Evolutionary conservation across 2,329 filamentous ascomycete genomes (phyloP).

Genomic region (Diaporthe aspalathi): DNA sequence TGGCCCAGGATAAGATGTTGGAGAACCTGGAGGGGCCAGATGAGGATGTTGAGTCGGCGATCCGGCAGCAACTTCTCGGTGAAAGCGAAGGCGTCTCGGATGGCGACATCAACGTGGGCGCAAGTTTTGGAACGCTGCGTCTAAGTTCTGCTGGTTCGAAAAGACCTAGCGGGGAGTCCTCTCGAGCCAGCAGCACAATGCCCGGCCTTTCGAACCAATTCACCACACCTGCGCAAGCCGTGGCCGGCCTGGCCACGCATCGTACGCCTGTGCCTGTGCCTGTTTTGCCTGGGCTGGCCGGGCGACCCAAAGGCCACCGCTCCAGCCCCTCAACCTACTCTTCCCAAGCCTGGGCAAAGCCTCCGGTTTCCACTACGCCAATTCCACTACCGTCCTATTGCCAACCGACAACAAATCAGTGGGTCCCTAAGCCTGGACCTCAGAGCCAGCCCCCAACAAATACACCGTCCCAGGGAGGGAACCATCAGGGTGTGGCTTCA

Average conservation of each 20-base stretch:
- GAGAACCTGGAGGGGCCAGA: constrained; percentile 33
- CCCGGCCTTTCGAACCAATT: not conserved
- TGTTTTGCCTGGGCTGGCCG: not conserved
- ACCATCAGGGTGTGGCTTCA: not conserved
- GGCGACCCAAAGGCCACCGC: too few relatives aligned
- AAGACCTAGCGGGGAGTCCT: constrained; percentile 23
- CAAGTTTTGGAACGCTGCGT: not conserved
- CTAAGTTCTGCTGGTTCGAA: not conserved
- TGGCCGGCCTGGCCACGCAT: not conserved
- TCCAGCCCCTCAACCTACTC: not conserved
- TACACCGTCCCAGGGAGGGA: not conserved
- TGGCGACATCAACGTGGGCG: constrained; percentile 7
- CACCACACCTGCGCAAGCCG: not conserved
- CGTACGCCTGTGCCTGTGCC: not conserved
- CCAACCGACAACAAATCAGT: not conserved
- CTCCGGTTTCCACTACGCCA: constrained; percentile 20
- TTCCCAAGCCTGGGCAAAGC: not conserved
- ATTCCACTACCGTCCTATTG: constrained; percentile 23
- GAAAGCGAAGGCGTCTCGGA: constrained; percentile 36
- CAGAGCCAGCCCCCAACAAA: not conserved
- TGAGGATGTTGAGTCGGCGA: constrained; percentile 44
- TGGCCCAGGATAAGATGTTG: constrained; percentile 41
- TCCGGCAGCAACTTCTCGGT: constrained; percentile 45
- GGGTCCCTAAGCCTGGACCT: not conserved
- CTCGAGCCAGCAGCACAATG: constrained; percentile 38